Conservation (phyloP, 2,329 filamentous ascomycete genomes). For the Coleophoma cylindrospora region DNA sequence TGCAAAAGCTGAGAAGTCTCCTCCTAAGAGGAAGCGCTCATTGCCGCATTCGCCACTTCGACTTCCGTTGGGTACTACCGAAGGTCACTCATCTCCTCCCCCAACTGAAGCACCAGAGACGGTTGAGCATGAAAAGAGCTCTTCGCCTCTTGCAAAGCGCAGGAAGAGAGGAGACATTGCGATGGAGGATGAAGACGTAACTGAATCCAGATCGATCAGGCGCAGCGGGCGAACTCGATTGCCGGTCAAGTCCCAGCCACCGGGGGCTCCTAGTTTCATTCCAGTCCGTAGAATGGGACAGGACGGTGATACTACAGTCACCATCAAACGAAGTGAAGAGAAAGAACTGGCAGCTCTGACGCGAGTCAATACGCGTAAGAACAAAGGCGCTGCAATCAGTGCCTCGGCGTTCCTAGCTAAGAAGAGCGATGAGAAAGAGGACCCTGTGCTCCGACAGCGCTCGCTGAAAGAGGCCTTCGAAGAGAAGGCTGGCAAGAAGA, state of each 20-base stretch:
- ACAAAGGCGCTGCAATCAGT: constrained; percentile 33
- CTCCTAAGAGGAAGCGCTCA: constrained; percentile 21
- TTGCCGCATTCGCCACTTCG: constrained; percentile 25
- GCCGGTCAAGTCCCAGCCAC: constrained; percentile 18
- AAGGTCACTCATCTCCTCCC: constrained; percentile 14
- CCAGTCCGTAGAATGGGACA: constrained; percentile 24
- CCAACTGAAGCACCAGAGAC: constrained; percentile 16
- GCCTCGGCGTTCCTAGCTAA: constrained; percentile 24
- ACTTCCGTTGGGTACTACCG: constrained; percentile 18
- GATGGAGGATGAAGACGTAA: constrained; percentile 10
- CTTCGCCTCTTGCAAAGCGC: constrained; percentile 13
- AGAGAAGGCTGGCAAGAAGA: constrained; percentile 20
- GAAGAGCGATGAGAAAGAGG: constrained; percentile 32
- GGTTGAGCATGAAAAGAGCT: constrained; percentile 14
- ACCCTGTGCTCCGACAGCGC: constrained; percentile 30
- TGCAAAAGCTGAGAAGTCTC: constrained; percentile 20
- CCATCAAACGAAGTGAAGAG: constrained; percentile 29
- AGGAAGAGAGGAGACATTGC: constrained; percentile 8
- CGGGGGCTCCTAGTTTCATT: constrained; percentile 23
- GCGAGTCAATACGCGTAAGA: constrained; percentile 38
- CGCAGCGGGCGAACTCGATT: constrained; percentile 26
- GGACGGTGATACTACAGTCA: constrained; percentile 22
- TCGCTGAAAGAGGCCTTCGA: constrained; percentile 28
- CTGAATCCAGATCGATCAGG: constrained; percentile 17
- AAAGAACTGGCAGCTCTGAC: constrained; percentile 38